Conservation (phyloP, 345 rosid species). For the Gynandropsis gynandra region DNA sequence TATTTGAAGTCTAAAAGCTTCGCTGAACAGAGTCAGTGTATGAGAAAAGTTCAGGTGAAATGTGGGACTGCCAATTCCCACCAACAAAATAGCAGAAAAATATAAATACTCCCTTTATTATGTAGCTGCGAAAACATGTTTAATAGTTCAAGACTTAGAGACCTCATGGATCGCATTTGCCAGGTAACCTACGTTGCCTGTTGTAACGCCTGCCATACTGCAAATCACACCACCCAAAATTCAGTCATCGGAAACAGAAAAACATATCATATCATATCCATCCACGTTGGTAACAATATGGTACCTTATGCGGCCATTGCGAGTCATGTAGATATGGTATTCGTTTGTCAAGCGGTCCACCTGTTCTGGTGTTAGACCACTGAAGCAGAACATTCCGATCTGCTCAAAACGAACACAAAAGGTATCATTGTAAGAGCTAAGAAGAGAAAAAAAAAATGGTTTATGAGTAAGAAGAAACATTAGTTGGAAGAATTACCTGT, state of each 20-base stretch:
- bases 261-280: too few species aligned
- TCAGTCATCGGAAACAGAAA: too few species aligned
- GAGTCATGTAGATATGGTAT: slow-evolving; percentile 82
- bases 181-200: slow-evolving; percentile 71
- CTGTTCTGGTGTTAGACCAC: slow-evolving; percentile 88
- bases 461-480: neutral
- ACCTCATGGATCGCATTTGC: slow-evolving; percentile 86
- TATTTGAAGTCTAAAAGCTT: neutral
- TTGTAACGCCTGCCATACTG: slow-evolving; percentile 96
- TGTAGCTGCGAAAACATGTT: too few species aligned
- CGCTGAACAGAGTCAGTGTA: slow-evolving; percentile 11
- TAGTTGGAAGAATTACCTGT: slow-evolving; percentile 44
- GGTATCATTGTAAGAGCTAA: slow-evolving; percentile 10
- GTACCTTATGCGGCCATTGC: slow-evolving; percentile 92
- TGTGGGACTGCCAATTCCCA: slow-evolving; percentile 25
- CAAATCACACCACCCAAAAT: slow-evolving; percentile 22
- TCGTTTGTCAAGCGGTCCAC: slow-evolving; percentile 74
- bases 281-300: neutral
- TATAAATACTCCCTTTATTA: neutral
- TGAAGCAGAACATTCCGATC: slow-evolving; percentile 98
- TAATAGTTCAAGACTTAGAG: too few species aligned
- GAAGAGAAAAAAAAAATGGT: neutral
- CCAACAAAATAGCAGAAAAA: slow-evolving; percentile 11
- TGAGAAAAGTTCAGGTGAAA: too few species aligned
- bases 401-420: slow-evolving; percentile 24